phyloP scores from a whole-genome alignment of 441 rosid species.

The Arabidopsis hybrid region DNA sequence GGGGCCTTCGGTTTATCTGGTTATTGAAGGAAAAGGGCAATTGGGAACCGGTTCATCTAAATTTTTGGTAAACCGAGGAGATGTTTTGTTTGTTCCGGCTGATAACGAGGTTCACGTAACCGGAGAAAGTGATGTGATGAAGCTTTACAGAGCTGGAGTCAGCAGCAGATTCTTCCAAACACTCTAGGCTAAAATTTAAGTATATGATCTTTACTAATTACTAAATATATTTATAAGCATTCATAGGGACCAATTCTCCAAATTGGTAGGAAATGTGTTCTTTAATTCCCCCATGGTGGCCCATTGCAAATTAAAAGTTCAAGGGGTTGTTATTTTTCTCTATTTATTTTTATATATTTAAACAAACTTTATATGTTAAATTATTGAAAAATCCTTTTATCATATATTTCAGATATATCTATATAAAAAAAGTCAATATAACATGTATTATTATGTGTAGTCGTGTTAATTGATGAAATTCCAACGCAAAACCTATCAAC shows the following conservation, averaged over 20 bases:
- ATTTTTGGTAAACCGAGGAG: conserved; percentile 46
- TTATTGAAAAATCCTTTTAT: not conserved
- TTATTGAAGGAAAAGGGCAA: conserved; percentile 47
- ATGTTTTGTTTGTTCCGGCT: conserved; percentile 57
- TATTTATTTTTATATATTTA: not conserved
- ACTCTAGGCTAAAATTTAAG: conserved; percentile 13
- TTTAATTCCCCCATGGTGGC: not conserved
- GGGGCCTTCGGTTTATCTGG: conserved; percentile 53
- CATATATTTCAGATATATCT: too few species aligned
- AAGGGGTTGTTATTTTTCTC: not conserved
- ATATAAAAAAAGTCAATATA: too few species aligned
- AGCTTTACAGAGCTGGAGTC: conserved; percentile 57
- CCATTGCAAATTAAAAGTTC: not conserved
- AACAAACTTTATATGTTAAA: conserved; percentile 8
- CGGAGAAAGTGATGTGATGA: conserved; percentile 44
- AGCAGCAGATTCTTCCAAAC: conserved; percentile 55
- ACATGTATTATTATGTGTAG: too few species aligned
- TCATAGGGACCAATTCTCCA: not conserved
- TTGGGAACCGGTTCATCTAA: conserved; percentile 34
- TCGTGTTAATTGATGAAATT: not conserved
- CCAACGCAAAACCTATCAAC: not conserved
- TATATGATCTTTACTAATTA: not conserved
- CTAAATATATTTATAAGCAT: not conserved
- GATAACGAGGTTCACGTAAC: conserved; percentile 45
- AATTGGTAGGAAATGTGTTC: not conserved